These are phyloP conservation scores for Colletotrichum filicis DNA, from an alignment of 2,329 filamentous ascomycete genomes.

Conservation along the genomic window DNA sequence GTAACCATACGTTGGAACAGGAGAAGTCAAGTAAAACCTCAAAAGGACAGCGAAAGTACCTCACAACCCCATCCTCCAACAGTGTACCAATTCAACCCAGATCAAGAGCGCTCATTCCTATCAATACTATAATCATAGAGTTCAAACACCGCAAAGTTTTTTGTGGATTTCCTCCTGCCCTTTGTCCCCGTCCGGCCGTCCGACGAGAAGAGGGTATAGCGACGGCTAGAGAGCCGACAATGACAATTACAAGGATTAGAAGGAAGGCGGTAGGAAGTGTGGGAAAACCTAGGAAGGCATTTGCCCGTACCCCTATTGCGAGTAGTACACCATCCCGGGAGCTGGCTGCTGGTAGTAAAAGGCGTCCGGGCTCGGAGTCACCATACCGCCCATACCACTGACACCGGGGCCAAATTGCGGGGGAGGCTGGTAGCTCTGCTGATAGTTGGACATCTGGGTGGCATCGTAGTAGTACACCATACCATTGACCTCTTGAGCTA, in stretches of 20 bases:
- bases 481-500: slow-evolving; percentile 91
- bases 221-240: slow-evolving; percentile 24
- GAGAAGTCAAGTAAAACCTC: slow-evolving; percentile 2
- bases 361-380: slow-evolving; percentile 73
- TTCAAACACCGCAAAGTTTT: slow-evolving; percentile 23
- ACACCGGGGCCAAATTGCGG: slow-evolving; percentile 53
- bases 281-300: slow-evolving; percentile 15
- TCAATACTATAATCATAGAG: slow-evolving; percentile 31
- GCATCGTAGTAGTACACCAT: slow-evolving; percentile 96
- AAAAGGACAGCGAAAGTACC: not conserved
- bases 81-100: slow-evolving; percentile 16
- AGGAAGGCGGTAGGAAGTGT: slow-evolving; percentile 35
- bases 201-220: slow-evolving; percentile 30
- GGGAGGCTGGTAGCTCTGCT: slow-evolving; percentile 57
- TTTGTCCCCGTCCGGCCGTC: slow-evolving; percentile 29
- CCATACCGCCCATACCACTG: slow-evolving; percentile 82
- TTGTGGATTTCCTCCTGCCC: slow-evolving; percentile 32
- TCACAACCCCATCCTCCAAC: slow-evolving; percentile 3
- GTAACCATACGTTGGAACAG: slow-evolving; percentile 10
- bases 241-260: slow-evolving; percentile 47
- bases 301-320: slow-evolving; percentile 58
- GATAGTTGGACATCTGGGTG: slow-evolving; percentile 69
- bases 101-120: slow-evolving; percentile 26
- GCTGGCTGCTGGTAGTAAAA: slow-evolving; percentile 76
- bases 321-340: slow-evolving; percentile 70